Evolutionary conservation across 768 basidiomycete species (phyloP).

Genomic region (Lepiota venenata): DNA sequence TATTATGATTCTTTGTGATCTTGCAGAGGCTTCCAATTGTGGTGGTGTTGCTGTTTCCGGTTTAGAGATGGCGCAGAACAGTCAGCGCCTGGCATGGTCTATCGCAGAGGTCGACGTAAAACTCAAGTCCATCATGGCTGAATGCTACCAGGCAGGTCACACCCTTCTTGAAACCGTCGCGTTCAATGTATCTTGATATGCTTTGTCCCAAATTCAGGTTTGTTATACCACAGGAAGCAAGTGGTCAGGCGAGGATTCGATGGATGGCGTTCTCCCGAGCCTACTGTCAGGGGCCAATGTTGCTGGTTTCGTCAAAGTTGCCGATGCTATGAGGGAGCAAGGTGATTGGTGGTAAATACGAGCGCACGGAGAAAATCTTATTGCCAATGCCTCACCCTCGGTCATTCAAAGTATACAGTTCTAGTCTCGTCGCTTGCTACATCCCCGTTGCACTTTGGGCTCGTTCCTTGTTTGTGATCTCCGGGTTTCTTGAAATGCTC

Average conservation of each 20-base stretch:
- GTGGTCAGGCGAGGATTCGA: conserved; percentile 48
- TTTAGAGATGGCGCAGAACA: conserved; percentile 82
- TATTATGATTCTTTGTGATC: conserved; percentile 1
- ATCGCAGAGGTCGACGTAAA: conserved; percentile 62
- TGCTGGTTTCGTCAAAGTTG: conserved; percentile 67
- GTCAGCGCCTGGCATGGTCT: conserved; percentile 60
- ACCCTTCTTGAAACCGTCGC: not conserved
- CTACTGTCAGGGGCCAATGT: conserved; percentile 70
- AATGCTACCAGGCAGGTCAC: conserved; percentile 45
- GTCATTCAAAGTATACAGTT: too few species aligned
- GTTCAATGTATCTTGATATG: conserved; percentile 2
- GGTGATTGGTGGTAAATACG: conserved; percentile 70
- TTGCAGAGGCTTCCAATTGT: conserved; percentile 51
- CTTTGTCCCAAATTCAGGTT: conserved; percentile 25
- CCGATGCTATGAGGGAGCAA: conserved; percentile 70
- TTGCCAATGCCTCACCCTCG: too few species aligned
- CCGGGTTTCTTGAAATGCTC: not conserved
- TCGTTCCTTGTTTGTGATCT: too few species aligned
- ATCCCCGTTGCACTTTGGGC: too few species aligned
- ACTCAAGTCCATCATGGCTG: conserved; percentile 68
- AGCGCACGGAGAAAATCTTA: not conserved
- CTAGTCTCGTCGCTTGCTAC: not conserved
- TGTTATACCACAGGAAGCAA: conserved; percentile 56
- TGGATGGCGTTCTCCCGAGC: conserved; percentile 39
- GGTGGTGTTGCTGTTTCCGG: conserved; percentile 79